Conservation (phyloP, 495 filamentous ascomycete genomes). For the Echria macrotheca region DNA sequence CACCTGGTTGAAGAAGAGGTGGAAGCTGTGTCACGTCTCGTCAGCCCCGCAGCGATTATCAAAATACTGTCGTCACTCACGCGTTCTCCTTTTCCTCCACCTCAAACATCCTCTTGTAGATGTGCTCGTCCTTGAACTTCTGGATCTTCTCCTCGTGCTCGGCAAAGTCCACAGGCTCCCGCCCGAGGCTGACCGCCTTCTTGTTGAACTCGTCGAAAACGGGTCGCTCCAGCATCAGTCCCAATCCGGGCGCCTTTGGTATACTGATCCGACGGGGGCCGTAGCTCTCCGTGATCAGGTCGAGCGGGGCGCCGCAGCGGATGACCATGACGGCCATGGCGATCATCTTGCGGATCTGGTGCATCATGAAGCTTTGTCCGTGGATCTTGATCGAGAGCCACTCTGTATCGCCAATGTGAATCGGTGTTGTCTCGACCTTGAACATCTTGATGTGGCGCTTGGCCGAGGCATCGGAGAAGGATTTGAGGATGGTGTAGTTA, state of each 20-base stretch:
- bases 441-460: constrained; percentile 90
- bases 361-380: constrained; percentile 99
- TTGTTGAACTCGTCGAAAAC: constrained; percentile 84
- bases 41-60: too few relatives aligned
- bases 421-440: constrained; percentile 60
- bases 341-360: constrained; percentile 99
- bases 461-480: constrained; percentile 67
- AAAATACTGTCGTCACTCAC: too few relatives aligned
- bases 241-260: constrained; percentile 86
- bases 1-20: constrained; percentile 76
- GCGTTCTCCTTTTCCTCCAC: constrained; percentile 74
- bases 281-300: constrained; percentile 65
- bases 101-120: constrained; percentile 85
- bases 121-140: constrained; percentile 87
- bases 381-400: constrained; percentile 96
- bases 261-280: constrained; percentile 65
- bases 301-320: constrained; percentile 66
- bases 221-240: constrained; percentile 81
- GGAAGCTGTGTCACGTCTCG: constrained; percentile 50
- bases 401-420: constrained; percentile 82
- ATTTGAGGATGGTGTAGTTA: constrained; percentile 93
- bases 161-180: constrained; percentile 66
- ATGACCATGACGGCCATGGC: constrained; percentile 81
- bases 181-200: constrained; percentile 45
- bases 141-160: constrained; percentile 71